Evolutionary conservation across 1,139 yeast species (phyloP).

Genomic region (Suhomyces yuchorum): DNA sequence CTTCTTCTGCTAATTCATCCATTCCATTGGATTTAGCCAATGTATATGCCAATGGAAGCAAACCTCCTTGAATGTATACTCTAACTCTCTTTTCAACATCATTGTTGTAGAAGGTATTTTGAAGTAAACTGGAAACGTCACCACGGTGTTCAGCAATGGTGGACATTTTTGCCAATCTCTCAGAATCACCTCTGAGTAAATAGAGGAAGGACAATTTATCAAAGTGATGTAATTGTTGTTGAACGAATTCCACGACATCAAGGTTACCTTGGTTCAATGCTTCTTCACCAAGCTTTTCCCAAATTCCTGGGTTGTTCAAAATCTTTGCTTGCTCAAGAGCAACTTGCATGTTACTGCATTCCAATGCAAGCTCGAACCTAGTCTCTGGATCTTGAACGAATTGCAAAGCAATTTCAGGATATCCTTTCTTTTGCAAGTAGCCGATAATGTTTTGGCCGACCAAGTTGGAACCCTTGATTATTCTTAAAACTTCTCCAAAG

Average conservation of each 20-base stretch:
- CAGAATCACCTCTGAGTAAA: constrained; percentile 75
- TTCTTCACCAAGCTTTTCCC: constrained; percentile 84
- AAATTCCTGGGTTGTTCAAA: constrained; percentile 65
- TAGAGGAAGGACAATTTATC: constrained; percentile 91
- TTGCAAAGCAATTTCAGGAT: constrained; percentile 91
- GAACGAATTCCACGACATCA: constrained; percentile 81
- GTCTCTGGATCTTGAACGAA: constrained; percentile 97
- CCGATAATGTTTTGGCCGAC: constrained; percentile 98
- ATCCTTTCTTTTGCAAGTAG: constrained; percentile 91
- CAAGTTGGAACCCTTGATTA: constrained; percentile 83
- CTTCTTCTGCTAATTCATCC: constrained; percentile 68
- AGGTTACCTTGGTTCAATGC: constrained; percentile 90
- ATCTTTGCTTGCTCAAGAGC: constrained; percentile 90
- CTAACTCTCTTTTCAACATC: constrained; percentile 76
- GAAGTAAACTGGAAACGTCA: constrained; percentile 77
- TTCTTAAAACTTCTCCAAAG: constrained; percentile 87
- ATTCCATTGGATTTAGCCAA: constrained; percentile 88
- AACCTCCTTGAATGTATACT: constrained; percentile 75
- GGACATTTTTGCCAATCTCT: constrained; percentile 80
- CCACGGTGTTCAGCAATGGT: constrained; percentile 88
- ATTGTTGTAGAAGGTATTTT: constrained; percentile 77
- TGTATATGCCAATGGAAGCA: constrained; percentile 89
- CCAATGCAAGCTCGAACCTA: constrained; percentile 91
- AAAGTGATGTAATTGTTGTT: constrained; percentile 83
- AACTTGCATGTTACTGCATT: constrained; percentile 83